Conservation (phyloP, 805 yeast genomes). For the Candida chilensis region DNA sequence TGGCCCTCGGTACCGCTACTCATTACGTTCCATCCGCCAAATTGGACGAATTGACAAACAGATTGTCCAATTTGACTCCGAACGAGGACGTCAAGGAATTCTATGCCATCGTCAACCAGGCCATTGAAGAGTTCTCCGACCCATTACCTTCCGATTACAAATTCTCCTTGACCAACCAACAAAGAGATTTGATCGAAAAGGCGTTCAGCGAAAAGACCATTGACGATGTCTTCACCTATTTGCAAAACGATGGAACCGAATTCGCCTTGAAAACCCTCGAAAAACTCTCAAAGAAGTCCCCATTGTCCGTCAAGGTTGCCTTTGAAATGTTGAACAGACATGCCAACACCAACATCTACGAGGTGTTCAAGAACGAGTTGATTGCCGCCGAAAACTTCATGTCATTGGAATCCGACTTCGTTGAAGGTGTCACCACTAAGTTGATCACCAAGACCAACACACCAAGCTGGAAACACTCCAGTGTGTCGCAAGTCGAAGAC, state of each 20-base stretch:
- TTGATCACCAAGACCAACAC: conserved; percentile 50
- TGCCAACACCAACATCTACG: conserved; percentile 42
- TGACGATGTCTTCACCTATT: conserved; percentile 46
- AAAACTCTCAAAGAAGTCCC: conserved; percentile 59
- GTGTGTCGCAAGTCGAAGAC: conserved; percentile 23
- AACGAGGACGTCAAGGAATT: conserved; percentile 21
- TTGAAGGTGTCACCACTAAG: conserved; percentile 58
- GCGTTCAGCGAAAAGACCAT: conserved; percentile 47
- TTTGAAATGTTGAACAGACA: conserved; percentile 61
- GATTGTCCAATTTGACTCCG: conserved; percentile 53
- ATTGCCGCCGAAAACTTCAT: conserved; percentile 70
- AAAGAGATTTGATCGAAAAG: conserved; percentile 56
- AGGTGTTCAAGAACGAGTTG: conserved; percentile 67
- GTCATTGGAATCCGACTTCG: conserved; percentile 46
- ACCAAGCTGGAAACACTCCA: conserved; percentile 41
- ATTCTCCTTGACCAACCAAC: conserved; percentile 45
- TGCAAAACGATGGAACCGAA: conserved; percentile 44
- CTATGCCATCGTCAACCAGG: conserved; percentile 52
- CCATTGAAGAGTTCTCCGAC: conserved; percentile 73
- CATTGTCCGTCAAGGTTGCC: conserved; percentile 69
- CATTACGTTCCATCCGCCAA: conserved; percentile 73
- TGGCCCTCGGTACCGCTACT: conserved; percentile 79
- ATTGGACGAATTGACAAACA: conserved; percentile 48
- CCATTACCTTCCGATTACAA: conserved; percentile 55
- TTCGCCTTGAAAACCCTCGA: conserved; percentile 56